Evolutionary conservation across 2,329 filamentous ascomycete genomes (phyloP).

Genomic region (Hypocreales sp.): DNA sequence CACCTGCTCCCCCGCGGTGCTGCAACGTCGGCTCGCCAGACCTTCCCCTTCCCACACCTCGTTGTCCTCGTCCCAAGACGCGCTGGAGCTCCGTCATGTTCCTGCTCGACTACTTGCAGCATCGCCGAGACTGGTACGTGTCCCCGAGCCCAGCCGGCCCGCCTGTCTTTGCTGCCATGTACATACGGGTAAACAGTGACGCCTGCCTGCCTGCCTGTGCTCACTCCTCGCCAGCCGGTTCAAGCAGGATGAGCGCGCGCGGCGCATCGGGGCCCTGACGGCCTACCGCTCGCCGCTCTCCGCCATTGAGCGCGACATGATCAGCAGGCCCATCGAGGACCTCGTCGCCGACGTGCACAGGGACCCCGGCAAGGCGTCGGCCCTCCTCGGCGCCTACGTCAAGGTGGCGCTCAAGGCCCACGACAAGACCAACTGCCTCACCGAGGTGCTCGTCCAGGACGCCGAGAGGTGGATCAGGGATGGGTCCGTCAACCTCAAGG

Average conservation of each 20-base stretch:
- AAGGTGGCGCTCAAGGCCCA: conserved; percentile 78
- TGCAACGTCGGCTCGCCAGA: not conserved
- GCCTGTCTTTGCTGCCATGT: too few species aligned
- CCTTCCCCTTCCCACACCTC: not conserved
- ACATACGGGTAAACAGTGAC: too few species aligned
- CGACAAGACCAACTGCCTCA: conserved; percentile 75
- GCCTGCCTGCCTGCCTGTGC: not conserved
- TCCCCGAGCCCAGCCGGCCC: not conserved
- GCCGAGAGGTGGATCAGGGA: conserved; percentile 57
- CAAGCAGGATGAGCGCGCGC: conserved; percentile 63
- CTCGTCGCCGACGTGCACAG: conserved; percentile 67
- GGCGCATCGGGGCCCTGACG: conserved; percentile 51
- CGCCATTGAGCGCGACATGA: conserved; percentile 45
- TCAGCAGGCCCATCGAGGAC: conserved; percentile 59
- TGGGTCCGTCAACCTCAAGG: conserved; percentile 52
- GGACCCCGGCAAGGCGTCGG: conserved; percentile 46
- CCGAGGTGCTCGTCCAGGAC: conserved; percentile 67
- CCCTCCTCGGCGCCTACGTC: conserved; percentile 72
- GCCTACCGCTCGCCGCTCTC: conserved; percentile 53
- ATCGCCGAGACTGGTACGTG: conserved; percentile 51
- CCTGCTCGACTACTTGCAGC: conserved; percentile 47
- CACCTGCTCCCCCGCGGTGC: not conserved
- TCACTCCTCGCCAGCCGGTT: conserved; percentile 36
- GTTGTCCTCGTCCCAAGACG: not conserved
- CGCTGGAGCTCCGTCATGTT: conserved; percentile 23